Conservation (phyloP, 2,329 filamentous ascomycete species). For the Epichloe elymi region DNA sequence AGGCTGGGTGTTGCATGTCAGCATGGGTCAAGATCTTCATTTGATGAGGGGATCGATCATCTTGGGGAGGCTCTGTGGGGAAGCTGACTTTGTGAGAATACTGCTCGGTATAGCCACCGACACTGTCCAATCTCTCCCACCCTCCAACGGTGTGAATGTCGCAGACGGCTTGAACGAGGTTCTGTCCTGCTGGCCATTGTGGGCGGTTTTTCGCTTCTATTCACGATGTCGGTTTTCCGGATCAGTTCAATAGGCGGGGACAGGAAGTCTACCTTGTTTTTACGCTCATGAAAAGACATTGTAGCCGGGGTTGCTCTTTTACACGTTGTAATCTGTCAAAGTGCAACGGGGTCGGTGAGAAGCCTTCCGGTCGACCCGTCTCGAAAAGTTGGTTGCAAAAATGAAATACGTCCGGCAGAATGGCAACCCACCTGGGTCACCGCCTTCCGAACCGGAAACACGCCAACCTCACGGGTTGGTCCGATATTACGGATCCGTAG, state of each 20-base stretch:
- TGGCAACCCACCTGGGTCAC: neutral
- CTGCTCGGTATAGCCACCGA: slow-evolving; percentile 70
- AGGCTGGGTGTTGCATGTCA: slow-evolving; percentile 33
- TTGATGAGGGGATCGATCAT: neutral
- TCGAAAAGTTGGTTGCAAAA: slow-evolving; percentile 12
- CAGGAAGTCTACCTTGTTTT: slow-evolving; percentile 15
- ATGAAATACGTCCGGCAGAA: slow-evolving; percentile 16
- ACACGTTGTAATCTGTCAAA: neutral
- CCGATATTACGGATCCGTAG: neutral
- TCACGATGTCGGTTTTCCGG: neutral
- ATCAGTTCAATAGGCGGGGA: neutral
- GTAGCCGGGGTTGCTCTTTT: neutral
- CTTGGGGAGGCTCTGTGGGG: neutral
- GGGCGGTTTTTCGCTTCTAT: slow-evolving; percentile 38
- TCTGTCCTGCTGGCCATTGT: slow-evolving; percentile 19
- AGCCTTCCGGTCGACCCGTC: neutral
- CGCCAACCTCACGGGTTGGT: slow-evolving; percentile 1
- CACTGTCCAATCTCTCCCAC: slow-evolving; percentile 57
- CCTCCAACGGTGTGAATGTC: slow-evolving; percentile 48
- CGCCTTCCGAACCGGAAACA: slow-evolving; percentile 10
- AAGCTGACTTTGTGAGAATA: slow-evolving; percentile 55
- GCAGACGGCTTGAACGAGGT: slow-evolving; percentile 54
- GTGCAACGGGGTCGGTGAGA: neutral
- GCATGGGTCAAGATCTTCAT: no score
- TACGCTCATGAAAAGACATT: slow-evolving; percentile 22